Conservation (phyloP, 352 stramenopile genomes). For the Elongisporangium undulatum region DNA sequence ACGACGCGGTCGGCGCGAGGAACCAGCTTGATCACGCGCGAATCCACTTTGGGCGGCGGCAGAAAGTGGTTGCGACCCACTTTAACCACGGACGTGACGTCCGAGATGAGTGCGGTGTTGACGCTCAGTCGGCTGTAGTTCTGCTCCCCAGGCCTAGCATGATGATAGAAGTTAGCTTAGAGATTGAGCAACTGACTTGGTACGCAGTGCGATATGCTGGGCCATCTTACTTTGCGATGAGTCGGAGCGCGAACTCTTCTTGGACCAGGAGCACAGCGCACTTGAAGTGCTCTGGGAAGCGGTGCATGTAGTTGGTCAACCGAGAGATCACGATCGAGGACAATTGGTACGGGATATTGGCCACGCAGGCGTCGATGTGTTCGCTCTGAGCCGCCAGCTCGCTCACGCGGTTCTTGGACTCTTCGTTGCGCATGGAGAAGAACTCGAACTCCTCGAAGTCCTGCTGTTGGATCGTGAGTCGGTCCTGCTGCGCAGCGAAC, state of each 20-base stretch:
- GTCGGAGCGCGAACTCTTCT: slow-evolving; percentile 75
- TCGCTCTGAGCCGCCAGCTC: slow-evolving; percentile 1
- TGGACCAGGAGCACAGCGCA: slow-evolving; percentile 79
- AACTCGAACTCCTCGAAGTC: slow-evolving; percentile 41
- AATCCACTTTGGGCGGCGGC: slow-evolving; percentile 81
- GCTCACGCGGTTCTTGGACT: slow-evolving; percentile 3
- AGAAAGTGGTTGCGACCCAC: slow-evolving; percentile 65
- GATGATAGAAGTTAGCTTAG: slow-evolving; percentile 1
- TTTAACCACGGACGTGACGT: slow-evolving; percentile 55
- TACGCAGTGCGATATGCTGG: not conserved
- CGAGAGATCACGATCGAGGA: slow-evolving; percentile 78
- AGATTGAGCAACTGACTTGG: not conserved
- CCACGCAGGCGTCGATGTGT: slow-evolving; percentile 67
- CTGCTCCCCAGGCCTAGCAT: slow-evolving; percentile 47
- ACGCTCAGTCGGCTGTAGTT: slow-evolving; percentile 81
- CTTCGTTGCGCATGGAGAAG: slow-evolving; percentile 7
- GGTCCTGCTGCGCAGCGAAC: slow-evolving; percentile 23
- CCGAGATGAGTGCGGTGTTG: slow-evolving; percentile 69
- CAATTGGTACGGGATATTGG: slow-evolving; percentile 87
- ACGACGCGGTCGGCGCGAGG: slow-evolving; percentile 19
- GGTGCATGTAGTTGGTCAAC: slow-evolving; percentile 69
- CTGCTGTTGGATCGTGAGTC: slow-evolving; percentile 30
- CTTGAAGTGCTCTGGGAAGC: slow-evolving; percentile 43
- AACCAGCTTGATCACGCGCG: slow-evolving; percentile 69
- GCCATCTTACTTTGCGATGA: slow-evolving; percentile 55